Percentiles rank a stretch among this genome's conserved stretches.
Evolutionary conservation across 441 rosid genomes (phyloP).

Genomic region (Manihot esculenta): DNA sequence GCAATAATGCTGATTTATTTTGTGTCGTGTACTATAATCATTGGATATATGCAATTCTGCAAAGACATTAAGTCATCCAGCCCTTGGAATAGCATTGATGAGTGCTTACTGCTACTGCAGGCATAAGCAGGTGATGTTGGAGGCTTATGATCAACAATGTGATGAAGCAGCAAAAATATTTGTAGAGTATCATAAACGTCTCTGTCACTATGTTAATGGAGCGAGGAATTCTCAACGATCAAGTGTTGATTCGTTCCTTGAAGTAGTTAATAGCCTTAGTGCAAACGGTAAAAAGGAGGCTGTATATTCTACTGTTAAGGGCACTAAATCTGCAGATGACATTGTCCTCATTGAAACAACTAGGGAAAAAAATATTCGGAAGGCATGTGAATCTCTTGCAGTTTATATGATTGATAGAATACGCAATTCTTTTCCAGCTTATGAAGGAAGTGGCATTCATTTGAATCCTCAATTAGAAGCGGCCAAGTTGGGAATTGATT

Average conservation of each 20-base stretch:
- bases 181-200: slow-evolving; percentile 84
- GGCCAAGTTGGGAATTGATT: slow-evolving; percentile 75
- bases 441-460: slow-evolving; percentile 89
- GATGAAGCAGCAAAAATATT: slow-evolving; percentile 92
- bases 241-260: slow-evolving; percentile 52
- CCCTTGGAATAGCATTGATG: slow-evolving; percentile 9
- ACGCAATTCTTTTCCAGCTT: slow-evolving; percentile 77
- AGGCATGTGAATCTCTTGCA: slow-evolving; percentile 86
- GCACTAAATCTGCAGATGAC: slow-evolving; percentile 73
- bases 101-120: slow-evolving; percentile 36
- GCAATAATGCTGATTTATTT: not conserved
- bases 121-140: slow-evolving; percentile 89
- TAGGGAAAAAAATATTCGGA: slow-evolving; percentile 71
- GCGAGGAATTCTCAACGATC: slow-evolving; percentile 76
- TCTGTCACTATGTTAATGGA: slow-evolving; percentile 68
- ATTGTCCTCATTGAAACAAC: slow-evolving; percentile 84
- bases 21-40: not conserved
- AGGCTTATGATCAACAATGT: slow-evolving; percentile 86
- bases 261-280: slow-evolving; percentile 48
- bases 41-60: not conserved
- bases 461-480: slow-evolving; percentile 72
- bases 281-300: slow-evolving; percentile 66
- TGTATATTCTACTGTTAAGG: slow-evolving; percentile 87
- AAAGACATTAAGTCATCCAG: not conserved
- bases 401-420: slow-evolving; percentile 63